phyloP scores from a whole-genome alignment of 768 basidiomycete species.

The Termitomyces sp. region DNA sequence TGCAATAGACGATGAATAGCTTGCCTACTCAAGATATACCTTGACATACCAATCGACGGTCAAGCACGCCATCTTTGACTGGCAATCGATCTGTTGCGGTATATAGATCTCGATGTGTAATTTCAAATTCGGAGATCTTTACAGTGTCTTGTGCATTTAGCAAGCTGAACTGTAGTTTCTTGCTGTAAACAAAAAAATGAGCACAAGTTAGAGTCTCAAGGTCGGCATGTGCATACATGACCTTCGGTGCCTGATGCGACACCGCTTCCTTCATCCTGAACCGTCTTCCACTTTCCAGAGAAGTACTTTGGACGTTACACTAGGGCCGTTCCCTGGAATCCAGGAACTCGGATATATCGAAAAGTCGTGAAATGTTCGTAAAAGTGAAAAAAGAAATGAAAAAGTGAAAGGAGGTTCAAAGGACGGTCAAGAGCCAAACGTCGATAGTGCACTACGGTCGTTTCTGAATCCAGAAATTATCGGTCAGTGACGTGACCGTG shows the following conservation, averaged over 20 bases:
- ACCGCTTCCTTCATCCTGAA: slow-evolving; percentile 76
- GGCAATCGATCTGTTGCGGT: slow-evolving; percentile 80
- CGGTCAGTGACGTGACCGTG: slow-evolving; percentile 30
- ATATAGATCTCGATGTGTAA: slow-evolving; percentile 91
- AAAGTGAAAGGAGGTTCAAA: background rate
- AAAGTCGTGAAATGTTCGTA: background rate
- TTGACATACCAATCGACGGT: slow-evolving; percentile 76
- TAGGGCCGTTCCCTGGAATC: background rate
- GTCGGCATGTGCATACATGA: slow-evolving; percentile 10
- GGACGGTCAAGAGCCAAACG: background rate
- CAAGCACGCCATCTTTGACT: slow-evolving; percentile 89
- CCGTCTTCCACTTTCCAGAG: background rate
- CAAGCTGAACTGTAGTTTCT: slow-evolving; percentile 94
- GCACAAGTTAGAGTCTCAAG: background rate
- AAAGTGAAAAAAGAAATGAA: background rate
- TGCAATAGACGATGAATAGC: slow-evolving; percentile 27
- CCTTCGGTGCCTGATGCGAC: slow-evolving; percentile 54
- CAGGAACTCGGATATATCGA: background rate
- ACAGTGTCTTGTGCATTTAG: slow-evolving; percentile 95
- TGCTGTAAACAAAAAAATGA: slow-evolving; percentile 46
- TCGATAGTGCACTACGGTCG: background rate
- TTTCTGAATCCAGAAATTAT: slow-evolving; percentile 17
- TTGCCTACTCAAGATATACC: background rate
- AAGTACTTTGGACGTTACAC: background rate
- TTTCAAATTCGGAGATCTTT: slow-evolving; percentile 93